A percentile compares a stretch with the other conserved stretches of the same genome.
phyloP scores from a whole-genome alignment of 116 monocot genomes.

The Posidonia oceanica region DNA sequence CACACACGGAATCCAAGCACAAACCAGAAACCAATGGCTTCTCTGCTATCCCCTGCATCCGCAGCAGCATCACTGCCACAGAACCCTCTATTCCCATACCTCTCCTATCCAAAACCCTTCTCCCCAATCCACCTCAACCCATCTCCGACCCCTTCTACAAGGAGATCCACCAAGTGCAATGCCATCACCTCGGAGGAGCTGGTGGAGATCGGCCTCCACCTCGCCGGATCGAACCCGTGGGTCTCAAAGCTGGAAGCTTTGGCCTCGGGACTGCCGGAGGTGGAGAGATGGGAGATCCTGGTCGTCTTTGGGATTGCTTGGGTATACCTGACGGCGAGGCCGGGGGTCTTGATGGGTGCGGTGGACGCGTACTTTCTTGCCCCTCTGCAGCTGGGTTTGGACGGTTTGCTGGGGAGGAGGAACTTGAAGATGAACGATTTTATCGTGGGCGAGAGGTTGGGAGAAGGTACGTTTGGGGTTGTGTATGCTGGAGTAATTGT shows the following conservation, averaged over 20 bases:
- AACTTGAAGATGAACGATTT: constrained; percentile 75
- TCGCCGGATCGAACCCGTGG: constrained; percentile 30
- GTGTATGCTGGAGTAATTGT: constrained; percentile 80
- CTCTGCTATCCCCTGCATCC: constrained; percentile 31
- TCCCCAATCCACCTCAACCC: not conserved
- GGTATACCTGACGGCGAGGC: constrained; percentile 87
- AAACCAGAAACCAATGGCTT: constrained; percentile 33
- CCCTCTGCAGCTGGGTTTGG: constrained; percentile 56
- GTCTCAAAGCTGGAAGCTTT: constrained; percentile 26
- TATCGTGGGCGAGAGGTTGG: constrained; percentile 61
- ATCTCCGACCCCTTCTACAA: not conserved
- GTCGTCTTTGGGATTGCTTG: constrained; percentile 27
- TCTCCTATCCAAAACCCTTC: constrained; percentile 6
- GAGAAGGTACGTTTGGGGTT: constrained; percentile 86
- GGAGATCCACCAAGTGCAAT: constrained; percentile 1
- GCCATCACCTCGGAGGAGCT: constrained; percentile 20
- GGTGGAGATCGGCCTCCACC: constrained; percentile 13
- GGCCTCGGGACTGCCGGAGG: constrained; percentile 20
- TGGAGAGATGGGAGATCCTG: constrained; percentile 45
- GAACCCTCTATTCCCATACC: constrained; percentile 5
- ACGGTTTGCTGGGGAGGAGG: constrained; percentile 62
- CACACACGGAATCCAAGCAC: not conserved
- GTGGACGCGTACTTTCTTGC: constrained; percentile 72
- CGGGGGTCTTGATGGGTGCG: constrained; percentile 80
- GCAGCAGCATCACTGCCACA: constrained; percentile 15